These are phyloP conservation scores for Annulohypoxylon nitens DNA, from an alignment of 495 filamentous ascomycete species.

Conservation along the genomic window DNA sequence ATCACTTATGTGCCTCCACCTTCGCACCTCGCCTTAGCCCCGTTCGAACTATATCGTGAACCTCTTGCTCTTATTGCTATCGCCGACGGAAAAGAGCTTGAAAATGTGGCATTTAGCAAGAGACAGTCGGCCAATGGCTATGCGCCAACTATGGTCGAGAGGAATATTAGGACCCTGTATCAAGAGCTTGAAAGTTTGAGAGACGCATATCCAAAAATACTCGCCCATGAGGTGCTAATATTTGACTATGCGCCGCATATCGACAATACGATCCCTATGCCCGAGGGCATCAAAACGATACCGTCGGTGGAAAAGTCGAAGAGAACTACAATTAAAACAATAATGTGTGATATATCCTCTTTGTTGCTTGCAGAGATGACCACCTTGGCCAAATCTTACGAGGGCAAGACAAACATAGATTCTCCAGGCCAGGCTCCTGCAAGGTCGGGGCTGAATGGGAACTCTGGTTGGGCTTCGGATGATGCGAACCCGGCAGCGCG, in stretches of 20 bases:
- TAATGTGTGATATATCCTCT: conserved; percentile 92
- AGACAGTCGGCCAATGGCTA: conserved; percentile 60
- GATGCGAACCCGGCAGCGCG: conserved; percentile 55
- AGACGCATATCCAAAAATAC: conserved; percentile 77
- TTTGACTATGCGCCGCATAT: conserved; percentile 73
- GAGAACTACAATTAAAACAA: conserved; percentile 91
- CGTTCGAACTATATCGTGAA: conserved; percentile 87
- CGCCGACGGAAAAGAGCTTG: conserved; percentile 76
- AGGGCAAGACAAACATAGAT: conserved; percentile 82
- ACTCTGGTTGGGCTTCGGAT: conserved; percentile 51
- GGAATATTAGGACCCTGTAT: conserved; percentile 66
- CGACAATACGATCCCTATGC: conserved; percentile 62
- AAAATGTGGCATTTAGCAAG: conserved; percentile 59
- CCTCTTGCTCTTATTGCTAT: conserved; percentile 83
- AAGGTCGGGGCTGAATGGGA: conserved; percentile 52
- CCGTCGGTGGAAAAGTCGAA: conserved; percentile 78
- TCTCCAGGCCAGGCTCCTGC: conserved; percentile 70
- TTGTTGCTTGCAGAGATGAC: conserved; percentile 88
- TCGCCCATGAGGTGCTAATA: conserved; percentile 82
- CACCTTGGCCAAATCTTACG: conserved; percentile 84
- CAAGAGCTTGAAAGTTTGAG: conserved; percentile 76
- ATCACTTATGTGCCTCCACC: conserved; percentile 81
- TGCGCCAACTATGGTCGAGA: conserved; percentile 60
- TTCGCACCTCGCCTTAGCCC: conserved; percentile 81
- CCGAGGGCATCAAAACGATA: conserved; percentile 75